phyloP scores from a whole-genome alignment of 2,329 filamentous ascomycete species.

The Zelopaecilomyces penicillatus region DNA sequence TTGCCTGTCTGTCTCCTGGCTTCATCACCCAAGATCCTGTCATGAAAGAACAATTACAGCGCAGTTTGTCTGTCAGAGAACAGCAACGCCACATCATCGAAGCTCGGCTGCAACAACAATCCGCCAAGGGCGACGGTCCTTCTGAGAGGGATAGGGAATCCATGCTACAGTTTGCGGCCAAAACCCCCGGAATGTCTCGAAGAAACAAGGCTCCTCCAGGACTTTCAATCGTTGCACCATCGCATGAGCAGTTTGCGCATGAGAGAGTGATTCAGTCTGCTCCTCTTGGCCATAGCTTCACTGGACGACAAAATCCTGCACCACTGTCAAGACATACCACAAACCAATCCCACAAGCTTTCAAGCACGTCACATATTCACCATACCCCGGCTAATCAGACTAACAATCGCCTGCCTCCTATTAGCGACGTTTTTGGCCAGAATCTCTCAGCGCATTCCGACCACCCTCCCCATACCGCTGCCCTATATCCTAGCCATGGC shows the following conservation, averaged over 20 bases:
- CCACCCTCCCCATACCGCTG: constrained; percentile 28
- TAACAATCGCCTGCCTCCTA: constrained; percentile 83
- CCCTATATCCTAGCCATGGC: constrained; percentile 49
- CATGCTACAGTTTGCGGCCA: constrained; percentile 45
- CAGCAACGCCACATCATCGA: constrained; percentile 95
- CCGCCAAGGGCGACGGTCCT: constrained; percentile 65
- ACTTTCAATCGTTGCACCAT: constrained; percentile 88
- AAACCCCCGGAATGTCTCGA: constrained; percentile 65
- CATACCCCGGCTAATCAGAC: constrained; percentile 84
- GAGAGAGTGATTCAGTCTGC: constrained; percentile 96
- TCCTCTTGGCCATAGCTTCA: constrained; percentile 90
- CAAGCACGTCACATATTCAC: constrained; percentile 82
- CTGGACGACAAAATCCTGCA: constrained; percentile 72
- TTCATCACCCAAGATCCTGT: constrained; percentile 95
- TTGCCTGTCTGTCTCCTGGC: constrained; percentile 89
- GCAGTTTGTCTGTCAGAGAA: constrained; percentile 86
- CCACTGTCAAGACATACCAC: constrained; percentile 68
- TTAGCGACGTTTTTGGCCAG: constrained; percentile 90
- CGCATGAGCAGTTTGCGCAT: constrained; percentile 82
- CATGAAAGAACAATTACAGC: constrained; percentile 91
- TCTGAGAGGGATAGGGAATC: constrained; percentile 46
- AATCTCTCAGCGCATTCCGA: constrained; percentile 57
- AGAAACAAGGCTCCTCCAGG: constrained; percentile 79
- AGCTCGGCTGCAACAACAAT: constrained; percentile 77
- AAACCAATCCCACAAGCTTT: constrained; percentile 75